Conservation (phyloP, 345 rosid species). For the Eucalyptus microcorys region DNA sequence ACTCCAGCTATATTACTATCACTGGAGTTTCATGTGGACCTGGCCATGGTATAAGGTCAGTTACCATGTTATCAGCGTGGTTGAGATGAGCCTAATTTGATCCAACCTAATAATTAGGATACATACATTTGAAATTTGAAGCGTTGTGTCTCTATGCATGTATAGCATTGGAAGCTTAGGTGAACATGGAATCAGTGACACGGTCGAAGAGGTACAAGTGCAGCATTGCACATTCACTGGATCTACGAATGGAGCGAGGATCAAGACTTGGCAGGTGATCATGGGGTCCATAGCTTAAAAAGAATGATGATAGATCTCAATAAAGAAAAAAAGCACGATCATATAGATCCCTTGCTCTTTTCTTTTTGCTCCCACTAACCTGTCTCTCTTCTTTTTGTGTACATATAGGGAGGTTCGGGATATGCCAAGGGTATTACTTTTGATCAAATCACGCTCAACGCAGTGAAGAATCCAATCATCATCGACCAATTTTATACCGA, state of each 20-base stretch:
- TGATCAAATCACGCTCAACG: constrained; percentile 2
- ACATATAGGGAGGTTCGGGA: constrained; percentile 11
- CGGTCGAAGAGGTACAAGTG: constrained; percentile 24
- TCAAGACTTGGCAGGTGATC: constrained; percentile 43
- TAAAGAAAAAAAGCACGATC: neutral
- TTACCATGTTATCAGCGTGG: neutral
- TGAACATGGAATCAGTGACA: neutral
- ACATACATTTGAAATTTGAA: neutral
- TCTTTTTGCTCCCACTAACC: neutral
- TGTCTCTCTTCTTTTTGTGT: neutral
- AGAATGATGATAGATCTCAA: neutral
- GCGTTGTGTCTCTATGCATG: neutral
- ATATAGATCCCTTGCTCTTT: neutral
- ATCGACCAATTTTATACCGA: constrained; percentile 14
- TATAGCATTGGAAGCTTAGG: constrained; percentile 57
- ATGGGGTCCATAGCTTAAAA: neutral
- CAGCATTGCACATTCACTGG: constrained; percentile 18
- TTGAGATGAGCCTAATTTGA: neutral
- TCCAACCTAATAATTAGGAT: neutral
- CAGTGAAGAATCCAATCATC: constrained; percentile 4
- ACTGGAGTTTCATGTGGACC: constrained; percentile 39
- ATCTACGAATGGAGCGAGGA: constrained; percentile 38
- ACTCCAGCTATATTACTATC: constrained; percentile 8
- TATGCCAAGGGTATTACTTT: constrained; percentile 5
- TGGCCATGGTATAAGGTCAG: constrained; percentile 55